Conservation (phyloP, 1,139 yeast genomes). For the Arxiozyma slooffiae region DNA sequence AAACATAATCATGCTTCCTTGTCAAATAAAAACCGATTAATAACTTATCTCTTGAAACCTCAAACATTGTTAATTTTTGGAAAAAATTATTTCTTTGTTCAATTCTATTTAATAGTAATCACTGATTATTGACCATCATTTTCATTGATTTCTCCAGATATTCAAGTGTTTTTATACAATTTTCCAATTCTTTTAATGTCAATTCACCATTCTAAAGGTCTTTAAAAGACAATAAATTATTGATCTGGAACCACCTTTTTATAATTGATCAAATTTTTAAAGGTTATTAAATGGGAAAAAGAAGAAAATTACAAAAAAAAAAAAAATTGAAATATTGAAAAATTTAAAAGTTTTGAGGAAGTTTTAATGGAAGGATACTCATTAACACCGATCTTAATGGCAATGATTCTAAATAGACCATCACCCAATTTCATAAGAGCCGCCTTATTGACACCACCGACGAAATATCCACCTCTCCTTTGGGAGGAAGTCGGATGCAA, state of each 20-base stretch:
- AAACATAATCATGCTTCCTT: constrained; percentile 34
- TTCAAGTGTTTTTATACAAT: constrained; percentile 40
- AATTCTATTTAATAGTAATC: constrained; percentile 43
- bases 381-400: constrained; percentile 73
- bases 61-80: constrained; percentile 30
- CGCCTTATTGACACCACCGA: constrained; percentile 97
- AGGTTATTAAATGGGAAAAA: no score
- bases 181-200: constrained; percentile 22
- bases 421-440: constrained; percentile 98
- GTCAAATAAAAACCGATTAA: constrained; percentile 50
- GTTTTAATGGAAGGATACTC: constrained; percentile 80
- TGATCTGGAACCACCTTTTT: constrained; percentile 39
- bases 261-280: constrained; percentile 49
- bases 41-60: constrained; percentile 31
- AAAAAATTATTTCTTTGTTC: constrained; percentile 38
- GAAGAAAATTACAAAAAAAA: no score
- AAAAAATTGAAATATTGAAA: no score
- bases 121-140: constrained; percentile 38
- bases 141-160: constrained; percentile 38
- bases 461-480: constrained; percentile 83
- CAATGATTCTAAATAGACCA: constrained; percentile 93
- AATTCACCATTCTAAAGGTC: constrained; percentile 28
- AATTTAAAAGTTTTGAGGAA: no score
- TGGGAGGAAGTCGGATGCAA: constrained; percentile 93
- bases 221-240: constrained; percentile 35